Percentiles rank a stretch among this genome's conserved stretches.
phyloP scores from a whole-genome alignment of 495 filamentous ascomycete species.

The Aspergillus wentii region DNA sequence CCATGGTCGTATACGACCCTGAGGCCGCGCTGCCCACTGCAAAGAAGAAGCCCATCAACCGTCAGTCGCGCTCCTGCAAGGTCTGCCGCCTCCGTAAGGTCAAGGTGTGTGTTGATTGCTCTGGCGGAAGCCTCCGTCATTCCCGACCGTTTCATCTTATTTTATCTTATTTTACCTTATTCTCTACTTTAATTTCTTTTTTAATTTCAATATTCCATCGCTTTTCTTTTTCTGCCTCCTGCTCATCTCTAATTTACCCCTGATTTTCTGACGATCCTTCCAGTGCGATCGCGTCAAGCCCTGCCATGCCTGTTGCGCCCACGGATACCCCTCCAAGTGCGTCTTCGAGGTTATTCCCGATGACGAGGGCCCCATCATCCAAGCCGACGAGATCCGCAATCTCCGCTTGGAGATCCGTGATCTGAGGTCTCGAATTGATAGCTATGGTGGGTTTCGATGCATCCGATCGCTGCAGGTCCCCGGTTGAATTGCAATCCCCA shows the following conservation, averaged over 20 bases:
- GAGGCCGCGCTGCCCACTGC: conserved; percentile 14
- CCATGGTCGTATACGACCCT: conserved; percentile 20
- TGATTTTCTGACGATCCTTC: too few species aligned
- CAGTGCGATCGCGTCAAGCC: conserved; percentile 44
- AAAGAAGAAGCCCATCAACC: conserved; percentile 18
- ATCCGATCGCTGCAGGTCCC: too few species aligned
- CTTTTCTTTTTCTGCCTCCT: too few species aligned
- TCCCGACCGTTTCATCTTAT: conserved; percentile 1
- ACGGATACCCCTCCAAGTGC: conserved; percentile 43
- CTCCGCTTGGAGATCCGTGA: conserved; percentile 35
- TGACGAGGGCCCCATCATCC: conserved; percentile 37
- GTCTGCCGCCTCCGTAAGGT: conserved; percentile 43
- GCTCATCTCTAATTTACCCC: conserved; percentile 4
- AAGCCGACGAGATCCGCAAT: conserved; percentile 41
- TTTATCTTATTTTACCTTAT: too few species aligned
- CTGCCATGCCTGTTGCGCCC: conserved; percentile 43
- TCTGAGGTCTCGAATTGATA: conserved; percentile 23
- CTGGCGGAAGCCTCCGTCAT: too few species aligned
- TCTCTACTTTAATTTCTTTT: background rate
- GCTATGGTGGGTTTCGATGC: conserved; percentile 20
- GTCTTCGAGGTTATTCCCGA: conserved; percentile 32
- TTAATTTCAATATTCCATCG: too few species aligned
- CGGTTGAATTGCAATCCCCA: too few species aligned
- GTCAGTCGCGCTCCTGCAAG: conserved; percentile 41
- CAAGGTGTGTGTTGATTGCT: conserved; percentile 33